Evolutionary conservation across 2,329 filamentous ascomycete species (phyloP).

Genomic region (Waltergamsia citrina): DNA sequence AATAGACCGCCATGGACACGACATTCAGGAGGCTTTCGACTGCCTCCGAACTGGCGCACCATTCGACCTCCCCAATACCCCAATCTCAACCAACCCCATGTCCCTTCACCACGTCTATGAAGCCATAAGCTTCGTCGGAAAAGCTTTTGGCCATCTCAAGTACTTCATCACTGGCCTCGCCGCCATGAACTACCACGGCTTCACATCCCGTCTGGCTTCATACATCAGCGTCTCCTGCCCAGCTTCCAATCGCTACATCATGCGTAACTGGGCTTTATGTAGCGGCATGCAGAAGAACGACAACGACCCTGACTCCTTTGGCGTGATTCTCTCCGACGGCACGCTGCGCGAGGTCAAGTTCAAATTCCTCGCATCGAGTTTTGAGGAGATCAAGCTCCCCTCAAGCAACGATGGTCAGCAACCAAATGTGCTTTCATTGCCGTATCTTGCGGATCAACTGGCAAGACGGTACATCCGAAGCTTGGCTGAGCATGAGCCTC

Average conservation of each 20-base stretch:
- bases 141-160: slow-evolving; percentile 28
- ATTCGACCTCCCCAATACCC: too few relatives aligned
- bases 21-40: too few relatives aligned
- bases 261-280: slow-evolving; percentile 29
- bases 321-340: slow-evolving; percentile 21
- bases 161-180: slow-evolving; percentile 37
- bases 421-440: too few relatives aligned
- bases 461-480: too few relatives aligned
- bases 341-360: neutral
- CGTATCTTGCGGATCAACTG: too few relatives aligned
- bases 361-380: slow-evolving; percentile 9
- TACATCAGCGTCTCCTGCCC: slow-evolving; percentile 32
- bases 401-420: too few relatives aligned
- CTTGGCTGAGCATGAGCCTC: too few relatives aligned
- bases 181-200: slow-evolving; percentile 35
- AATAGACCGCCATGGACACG: too few relatives aligned
- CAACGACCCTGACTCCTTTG: slow-evolving; percentile 20
- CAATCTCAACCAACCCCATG: too few relatives aligned
- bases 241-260: slow-evolving; percentile 18
- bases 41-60: too few relatives aligned
- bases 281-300: slow-evolving; percentile 18
- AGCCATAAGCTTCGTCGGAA: slow-evolving; percentile 24
- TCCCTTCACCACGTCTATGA: slow-evolving; percentile 18
- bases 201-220: slow-evolving; percentile 13
- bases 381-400: too few relatives aligned